Evolutionary conservation across 2,329 filamentous ascomycete species (phyloP).

Genomic region (Colletotrichum phormii): DNA sequence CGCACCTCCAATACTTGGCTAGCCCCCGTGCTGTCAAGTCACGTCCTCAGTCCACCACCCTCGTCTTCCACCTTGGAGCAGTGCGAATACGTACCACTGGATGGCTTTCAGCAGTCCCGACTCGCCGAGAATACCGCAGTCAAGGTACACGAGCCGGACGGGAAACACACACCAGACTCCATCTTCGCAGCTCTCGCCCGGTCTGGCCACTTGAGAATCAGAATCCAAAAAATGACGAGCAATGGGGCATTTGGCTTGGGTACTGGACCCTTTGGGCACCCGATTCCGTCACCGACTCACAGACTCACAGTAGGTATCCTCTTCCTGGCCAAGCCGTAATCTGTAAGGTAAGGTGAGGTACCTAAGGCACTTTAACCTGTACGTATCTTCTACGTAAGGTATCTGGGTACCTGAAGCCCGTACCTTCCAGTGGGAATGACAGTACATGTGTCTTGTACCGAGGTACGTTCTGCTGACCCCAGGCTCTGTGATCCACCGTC

Average conservation of each 20-base stretch:
- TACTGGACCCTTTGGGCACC: not conserved
- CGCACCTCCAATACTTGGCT: not conserved
- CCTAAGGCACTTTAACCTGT: not conserved
- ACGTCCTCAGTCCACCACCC: not conserved
- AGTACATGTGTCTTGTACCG: not conserved
- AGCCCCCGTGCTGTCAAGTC: not conserved
- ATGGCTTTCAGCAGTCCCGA: not conserved
- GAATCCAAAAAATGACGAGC: not conserved
- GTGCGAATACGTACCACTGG: not conserved
- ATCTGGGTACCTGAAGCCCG: not conserved
- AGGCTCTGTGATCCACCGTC: not conserved
- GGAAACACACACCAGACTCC: slow-evolving; percentile 2
- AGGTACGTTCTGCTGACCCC: not conserved
- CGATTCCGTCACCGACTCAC: not conserved
- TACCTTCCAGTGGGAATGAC: no score
- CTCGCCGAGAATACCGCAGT: not conserved
- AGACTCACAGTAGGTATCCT: not conserved
- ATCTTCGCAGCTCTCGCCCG: not conserved
- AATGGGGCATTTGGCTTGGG: not conserved
- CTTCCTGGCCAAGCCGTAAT: not conserved
- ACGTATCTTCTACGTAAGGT: not conserved
- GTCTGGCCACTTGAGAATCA: not conserved
- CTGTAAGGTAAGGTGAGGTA: not conserved
- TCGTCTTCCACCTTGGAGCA: not conserved
- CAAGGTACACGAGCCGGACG: not conserved